Conservation (phyloP, 352 stramenopile genomes). For the Globisporangium solare region DNA sequence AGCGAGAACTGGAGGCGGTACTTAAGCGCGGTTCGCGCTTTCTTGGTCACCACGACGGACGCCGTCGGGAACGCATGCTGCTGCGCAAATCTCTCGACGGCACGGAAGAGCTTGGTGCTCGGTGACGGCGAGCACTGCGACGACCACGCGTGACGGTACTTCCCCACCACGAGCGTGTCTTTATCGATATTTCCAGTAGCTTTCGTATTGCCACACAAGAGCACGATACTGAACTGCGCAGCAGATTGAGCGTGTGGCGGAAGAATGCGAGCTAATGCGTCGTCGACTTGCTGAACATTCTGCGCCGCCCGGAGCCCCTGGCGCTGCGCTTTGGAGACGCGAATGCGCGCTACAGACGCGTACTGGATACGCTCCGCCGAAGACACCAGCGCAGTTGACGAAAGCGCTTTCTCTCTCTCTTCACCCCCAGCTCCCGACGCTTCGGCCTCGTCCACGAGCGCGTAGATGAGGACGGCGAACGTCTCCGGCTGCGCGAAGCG, state of each 20-base stretch:
- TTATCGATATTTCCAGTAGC: background rate
- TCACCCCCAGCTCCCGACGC: background rate
- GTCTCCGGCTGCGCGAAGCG: conserved; percentile 20
- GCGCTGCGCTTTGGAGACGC: background rate
- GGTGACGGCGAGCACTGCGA: conserved; percentile 20
- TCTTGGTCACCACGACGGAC: conserved; percentile 10
- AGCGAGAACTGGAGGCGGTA: conserved; percentile 72
- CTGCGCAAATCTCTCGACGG: conserved; percentile 34
- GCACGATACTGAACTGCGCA: conserved; percentile 29
- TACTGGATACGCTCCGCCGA: conserved; percentile 7
- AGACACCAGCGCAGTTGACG: background rate
- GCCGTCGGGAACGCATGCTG: conserved; percentile 32
- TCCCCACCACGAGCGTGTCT: conserved; percentile 40
- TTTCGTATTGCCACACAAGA: conserved; percentile 34
- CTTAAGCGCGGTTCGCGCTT: conserved; percentile 39
- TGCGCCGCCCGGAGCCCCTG: conserved; percentile 3
- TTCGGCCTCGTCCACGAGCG: background rate
- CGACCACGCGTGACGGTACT: conserved; percentile 66
- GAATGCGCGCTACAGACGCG: background rate
- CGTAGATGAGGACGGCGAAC: conserved; percentile 15
- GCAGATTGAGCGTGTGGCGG: no score
- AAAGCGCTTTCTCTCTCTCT: background rate
- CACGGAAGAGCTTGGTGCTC: conserved; percentile 22
- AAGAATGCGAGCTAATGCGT: conserved; percentile 21
- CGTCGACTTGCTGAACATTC: conserved; percentile 24